Base-by-base conservation (phyloP, 371 early-diverging fungal species). In the Rhizopus arrhizus region DNA sequence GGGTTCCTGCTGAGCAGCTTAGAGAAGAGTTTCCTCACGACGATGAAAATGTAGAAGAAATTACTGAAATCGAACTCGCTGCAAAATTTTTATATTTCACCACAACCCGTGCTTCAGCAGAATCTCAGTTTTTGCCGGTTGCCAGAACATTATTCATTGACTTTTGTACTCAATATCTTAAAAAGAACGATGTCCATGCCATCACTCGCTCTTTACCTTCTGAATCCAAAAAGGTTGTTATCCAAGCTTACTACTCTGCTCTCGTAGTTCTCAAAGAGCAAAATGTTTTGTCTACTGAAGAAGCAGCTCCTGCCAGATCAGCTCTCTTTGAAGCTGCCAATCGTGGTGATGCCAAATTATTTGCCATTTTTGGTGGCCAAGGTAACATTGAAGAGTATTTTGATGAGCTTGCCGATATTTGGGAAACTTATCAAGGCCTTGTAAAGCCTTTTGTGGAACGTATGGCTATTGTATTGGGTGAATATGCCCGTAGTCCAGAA, bases 351-450 rank as follows among this genome's bases (percentile, higher is more conserved):
- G 89, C 91, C 58, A 81, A 80, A 61, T 66, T 95, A 42, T 87
- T 94, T 65, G 94, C 93, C 48, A 85, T 95, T 67, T 96, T 96
- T 86, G 97, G 97, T 72, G 97, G 97, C 51, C 97, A 97, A 82
- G 97, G 97, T 73, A 95, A 93, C 70, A 89, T 90, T 53, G 93
- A 94, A 61, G 95, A 94, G 60, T 96, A 94, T 84, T 94, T 97
- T 82, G 91, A 92, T 71, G 97, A 97, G 77, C 79, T 95, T 33
- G 89, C 88, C 28, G 84, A 86, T 62, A 83, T 93, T 42, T 90
- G 87, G 79, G 81, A 78, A 53, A 89, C 92, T 61, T 95, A 95
- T 73, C 86, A 91, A 68, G 85, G 92, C 46, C 68, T 94, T 49
- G 87, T 93, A 10, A 82, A 88, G 66, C 84, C 88, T 52, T 93